These are phyloP conservation scores for Dipodascopsis uninucleata DNA, from an alignment of 805 yeast genomes.

Conservation along the genomic window DNA sequence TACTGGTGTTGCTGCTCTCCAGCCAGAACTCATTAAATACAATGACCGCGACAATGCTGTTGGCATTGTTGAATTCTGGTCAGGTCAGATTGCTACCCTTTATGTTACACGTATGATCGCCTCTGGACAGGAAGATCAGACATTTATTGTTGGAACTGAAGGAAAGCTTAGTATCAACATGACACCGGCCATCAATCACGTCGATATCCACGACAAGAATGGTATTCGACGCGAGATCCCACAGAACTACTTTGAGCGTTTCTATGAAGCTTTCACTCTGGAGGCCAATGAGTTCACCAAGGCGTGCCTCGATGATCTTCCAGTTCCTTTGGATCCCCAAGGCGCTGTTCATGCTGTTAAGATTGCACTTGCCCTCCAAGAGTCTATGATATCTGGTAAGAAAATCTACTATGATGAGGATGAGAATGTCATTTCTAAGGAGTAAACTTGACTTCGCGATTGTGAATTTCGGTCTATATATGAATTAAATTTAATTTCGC, in stretches of 20 bases:
- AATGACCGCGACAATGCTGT: slow-evolving; percentile 29
- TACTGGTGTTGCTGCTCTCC: slow-evolving; percentile 24
- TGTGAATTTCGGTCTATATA: too few relatives aligned
- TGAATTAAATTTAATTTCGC: too few relatives aligned
- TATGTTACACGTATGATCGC: slow-evolving; percentile 28
- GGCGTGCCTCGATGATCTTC: slow-evolving; percentile 19
- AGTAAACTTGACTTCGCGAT: too few relatives aligned
- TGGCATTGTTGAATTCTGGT: slow-evolving; percentile 28
- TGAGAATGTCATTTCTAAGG: slow-evolving; percentile 5
- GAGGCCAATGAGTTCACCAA: slow-evolving; percentile 24
- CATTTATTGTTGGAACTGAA: slow-evolving; percentile 28
- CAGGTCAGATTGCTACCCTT: slow-evolving; percentile 25
- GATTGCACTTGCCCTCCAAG: slow-evolving; percentile 17
- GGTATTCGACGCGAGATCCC: slow-evolving; percentile 28
- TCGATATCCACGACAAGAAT: slow-evolving; percentile 21
- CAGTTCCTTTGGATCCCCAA: slow-evolving; percentile 18
- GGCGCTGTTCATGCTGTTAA: slow-evolving; percentile 18
- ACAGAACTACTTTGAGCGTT: slow-evolving; percentile 26
- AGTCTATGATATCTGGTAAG: slow-evolving; percentile 8
- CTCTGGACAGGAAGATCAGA: slow-evolving; percentile 28
- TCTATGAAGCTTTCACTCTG: slow-evolving; percentile 21
- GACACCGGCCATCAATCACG: slow-evolving; percentile 21
- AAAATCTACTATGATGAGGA: slow-evolving; percentile 10
- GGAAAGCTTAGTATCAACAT: slow-evolving; percentile 29
- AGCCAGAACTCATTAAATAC: slow-evolving; percentile 25